These are phyloP conservation scores for Penicillium brevicompactum DNA, from an alignment of 2,329 filamentous ascomycete genomes.

Conservation along the genomic window DNA sequence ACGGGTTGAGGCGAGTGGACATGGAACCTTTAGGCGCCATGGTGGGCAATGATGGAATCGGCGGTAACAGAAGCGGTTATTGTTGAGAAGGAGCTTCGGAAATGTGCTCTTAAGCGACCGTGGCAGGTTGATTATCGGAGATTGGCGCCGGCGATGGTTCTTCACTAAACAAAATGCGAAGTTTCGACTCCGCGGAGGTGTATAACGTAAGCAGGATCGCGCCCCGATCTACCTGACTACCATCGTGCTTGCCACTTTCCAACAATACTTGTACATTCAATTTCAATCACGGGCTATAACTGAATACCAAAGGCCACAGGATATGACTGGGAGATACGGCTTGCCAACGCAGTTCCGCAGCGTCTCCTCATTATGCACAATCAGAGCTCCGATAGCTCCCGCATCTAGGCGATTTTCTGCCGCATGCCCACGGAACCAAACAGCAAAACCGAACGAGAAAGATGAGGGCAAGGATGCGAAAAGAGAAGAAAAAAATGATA, in stretches of 20 bases:
- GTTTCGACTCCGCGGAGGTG: conserved; percentile 34
- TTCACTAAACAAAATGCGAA: conserved; percentile 20
- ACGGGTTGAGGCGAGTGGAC: conserved; percentile 47
- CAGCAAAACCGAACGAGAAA: conserved; percentile 17
- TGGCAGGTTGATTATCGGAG: conserved; percentile 10
- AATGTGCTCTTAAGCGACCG: conserved; percentile 10
- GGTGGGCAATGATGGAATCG: conserved; percentile 12
- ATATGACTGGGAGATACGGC: conserved; percentile 26
- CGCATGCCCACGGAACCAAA: conserved; percentile 25
- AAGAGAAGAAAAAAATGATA: conserved; percentile 42
- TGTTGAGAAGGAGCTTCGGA: background rate
- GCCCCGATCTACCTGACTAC: background rate
- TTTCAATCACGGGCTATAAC: background rate
- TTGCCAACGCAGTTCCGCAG: conserved; percentile 18
- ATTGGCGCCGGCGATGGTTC: conserved; percentile 15
- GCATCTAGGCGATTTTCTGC: conserved; percentile 25
- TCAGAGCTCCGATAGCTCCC: conserved; percentile 13
- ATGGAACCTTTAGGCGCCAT: conserved; percentile 48
- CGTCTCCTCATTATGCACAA: conserved; percentile 14
- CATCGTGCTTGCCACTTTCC: conserved; percentile 9
- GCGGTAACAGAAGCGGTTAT: background rate
- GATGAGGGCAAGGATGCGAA: conserved; percentile 11
- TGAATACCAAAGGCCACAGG: background rate
- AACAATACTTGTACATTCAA: background rate
- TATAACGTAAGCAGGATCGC: conserved; percentile 30